Conservation (phyloP, 768 basidiomycete species). For the Serendipita sp. region DNA sequence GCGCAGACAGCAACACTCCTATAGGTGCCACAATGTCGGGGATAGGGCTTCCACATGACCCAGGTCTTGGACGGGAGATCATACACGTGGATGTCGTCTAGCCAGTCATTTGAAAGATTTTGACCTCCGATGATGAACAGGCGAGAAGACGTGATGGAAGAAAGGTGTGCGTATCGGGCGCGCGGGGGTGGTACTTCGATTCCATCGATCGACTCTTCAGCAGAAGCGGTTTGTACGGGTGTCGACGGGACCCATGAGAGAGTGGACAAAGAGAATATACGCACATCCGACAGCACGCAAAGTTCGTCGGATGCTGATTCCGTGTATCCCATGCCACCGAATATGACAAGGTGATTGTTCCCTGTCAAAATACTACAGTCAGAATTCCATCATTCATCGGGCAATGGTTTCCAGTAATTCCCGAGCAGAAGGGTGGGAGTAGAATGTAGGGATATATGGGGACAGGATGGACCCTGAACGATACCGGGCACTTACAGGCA, state of each 20-base stretch:
- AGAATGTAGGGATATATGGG: neutral
- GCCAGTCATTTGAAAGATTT: conserved; percentile 82
- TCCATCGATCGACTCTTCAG: conserved; percentile 20
- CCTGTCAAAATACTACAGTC: conserved; percentile 28
- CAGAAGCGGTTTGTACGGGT: conserved; percentile 14
- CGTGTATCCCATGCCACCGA: conserved; percentile 87
- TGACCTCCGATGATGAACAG: conserved; percentile 92
- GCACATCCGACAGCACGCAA: conserved; percentile 84
- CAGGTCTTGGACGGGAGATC: conserved; percentile 60
- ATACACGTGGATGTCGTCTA: conserved; percentile 83
- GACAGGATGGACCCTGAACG: neutral
- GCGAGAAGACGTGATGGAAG: conserved; percentile 65
- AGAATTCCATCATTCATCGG: conserved; percentile 6
- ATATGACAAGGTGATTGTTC: conserved; percentile 81
- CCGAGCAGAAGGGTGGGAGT: neutral
- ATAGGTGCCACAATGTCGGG: conserved; percentile 92
- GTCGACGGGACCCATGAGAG: conserved; percentile 49
- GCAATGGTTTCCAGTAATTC: neutral
- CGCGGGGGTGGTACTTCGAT: conserved; percentile 39
- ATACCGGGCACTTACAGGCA: conserved; percentile 36
- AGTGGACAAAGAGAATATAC: conserved; percentile 64
- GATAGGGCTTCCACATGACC: conserved; percentile 66
- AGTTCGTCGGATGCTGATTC: conserved; percentile 64
- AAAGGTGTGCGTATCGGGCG: conserved; percentile 88
- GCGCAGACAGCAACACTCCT: conserved; percentile 81